Conservation (phyloP, 2,329 filamentous ascomycete species). For the Geoglossum cookeanum region DNA sequence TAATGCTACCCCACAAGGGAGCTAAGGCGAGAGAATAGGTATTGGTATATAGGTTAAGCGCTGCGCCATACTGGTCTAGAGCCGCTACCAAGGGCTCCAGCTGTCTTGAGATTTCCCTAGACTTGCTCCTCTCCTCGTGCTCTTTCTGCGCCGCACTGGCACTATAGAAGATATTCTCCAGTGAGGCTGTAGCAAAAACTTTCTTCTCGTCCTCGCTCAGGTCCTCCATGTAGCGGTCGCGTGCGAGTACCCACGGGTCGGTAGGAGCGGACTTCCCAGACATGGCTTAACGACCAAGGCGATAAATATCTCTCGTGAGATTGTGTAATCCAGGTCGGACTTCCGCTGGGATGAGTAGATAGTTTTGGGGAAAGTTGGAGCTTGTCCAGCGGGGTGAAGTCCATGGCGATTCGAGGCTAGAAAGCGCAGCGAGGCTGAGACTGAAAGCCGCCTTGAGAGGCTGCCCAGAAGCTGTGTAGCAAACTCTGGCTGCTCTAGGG, state of each 20-base stretch:
- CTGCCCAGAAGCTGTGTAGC: too few relatives aligned
- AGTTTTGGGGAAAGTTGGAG: too few relatives aligned
- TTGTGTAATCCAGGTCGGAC: too few relatives aligned
- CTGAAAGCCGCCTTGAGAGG: too few relatives aligned
- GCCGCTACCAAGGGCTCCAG: constrained; percentile 11
- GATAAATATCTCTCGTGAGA: too few relatives aligned
- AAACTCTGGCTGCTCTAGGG: too few relatives aligned
- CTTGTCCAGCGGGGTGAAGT: too few relatives aligned
- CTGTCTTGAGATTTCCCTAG: constrained; percentile 9
- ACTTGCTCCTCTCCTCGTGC: constrained; percentile 8
- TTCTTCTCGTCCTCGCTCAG: constrained; percentile 10
- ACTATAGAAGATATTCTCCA: constrained; percentile 11
- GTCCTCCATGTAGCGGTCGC: constrained; percentile 11
- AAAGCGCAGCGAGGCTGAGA: too few relatives aligned
- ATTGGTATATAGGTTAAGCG: constrained; percentile 13
- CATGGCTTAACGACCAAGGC: neutral
- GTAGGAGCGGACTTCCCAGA: neutral
- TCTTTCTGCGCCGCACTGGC: constrained; percentile 12
- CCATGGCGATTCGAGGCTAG: too few relatives aligned
- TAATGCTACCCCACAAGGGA: constrained; percentile 13
- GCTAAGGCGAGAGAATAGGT: constrained; percentile 10
- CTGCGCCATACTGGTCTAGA: constrained; percentile 12
- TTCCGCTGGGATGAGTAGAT: too few relatives aligned
- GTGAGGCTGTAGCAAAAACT: constrained; percentile 9
- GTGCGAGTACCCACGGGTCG: constrained; percentile 12